Conservation (phyloP, 352 stramenopile genomes). For the Pythium brachiatum region DNA sequence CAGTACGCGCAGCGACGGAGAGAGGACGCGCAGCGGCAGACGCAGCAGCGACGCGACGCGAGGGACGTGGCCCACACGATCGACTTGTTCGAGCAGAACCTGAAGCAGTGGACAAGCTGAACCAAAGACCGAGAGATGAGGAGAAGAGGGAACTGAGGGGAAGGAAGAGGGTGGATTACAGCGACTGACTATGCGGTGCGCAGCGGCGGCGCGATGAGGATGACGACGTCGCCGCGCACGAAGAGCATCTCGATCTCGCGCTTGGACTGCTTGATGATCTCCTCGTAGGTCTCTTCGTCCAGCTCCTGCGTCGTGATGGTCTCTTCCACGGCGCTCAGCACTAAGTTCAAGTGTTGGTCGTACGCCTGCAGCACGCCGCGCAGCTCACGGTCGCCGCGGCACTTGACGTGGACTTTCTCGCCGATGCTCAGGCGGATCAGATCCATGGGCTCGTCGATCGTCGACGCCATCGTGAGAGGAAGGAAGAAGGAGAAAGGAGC, state of each 20-base stretch:
- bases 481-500: neutral
- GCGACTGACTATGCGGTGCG: constrained; percentile 70
- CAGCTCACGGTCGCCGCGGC: constrained; percentile 95
- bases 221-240: constrained; percentile 97
- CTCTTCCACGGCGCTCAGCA: constrained; percentile 98
- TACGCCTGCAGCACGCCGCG: constrained; percentile 97
- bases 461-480: constrained; percentile 58
- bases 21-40: constrained; percentile 5
- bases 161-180: neutral
- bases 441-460: constrained; percentile 96
- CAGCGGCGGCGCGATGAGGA: constrained; percentile 97
- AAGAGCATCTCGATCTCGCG: constrained; percentile 98
- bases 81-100: constrained; percentile 38
- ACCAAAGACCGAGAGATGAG: neutral
- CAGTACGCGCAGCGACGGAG: constrained; percentile 2
- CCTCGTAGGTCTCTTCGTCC: constrained; percentile 97
- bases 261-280: constrained; percentile 95
- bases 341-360: constrained; percentile 99
- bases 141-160: neutral
- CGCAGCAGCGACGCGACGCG: constrained; percentile 20
- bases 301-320: constrained; percentile 96
- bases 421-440: constrained; percentile 98
- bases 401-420: constrained; percentile 99
- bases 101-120: constrained; percentile 22
- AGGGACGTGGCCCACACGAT: constrained; percentile 37